Evolutionary conservation across 2,329 filamentous ascomycete species (phyloP).

Genomic region (Dactylellina leptospora): DNA sequence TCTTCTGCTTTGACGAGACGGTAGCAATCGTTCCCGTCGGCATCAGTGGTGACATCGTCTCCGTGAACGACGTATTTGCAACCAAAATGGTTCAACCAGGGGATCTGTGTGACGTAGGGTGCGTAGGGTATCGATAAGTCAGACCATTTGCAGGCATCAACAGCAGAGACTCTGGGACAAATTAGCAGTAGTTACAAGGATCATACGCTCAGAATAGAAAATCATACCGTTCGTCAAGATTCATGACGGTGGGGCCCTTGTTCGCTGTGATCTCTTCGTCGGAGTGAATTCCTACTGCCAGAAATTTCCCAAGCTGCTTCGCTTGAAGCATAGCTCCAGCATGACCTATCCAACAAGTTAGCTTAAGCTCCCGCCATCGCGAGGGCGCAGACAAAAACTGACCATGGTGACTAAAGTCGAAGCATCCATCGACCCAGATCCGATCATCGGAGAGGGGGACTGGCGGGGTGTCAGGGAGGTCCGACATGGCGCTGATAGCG

Average conservation of each 20-base stretch:
- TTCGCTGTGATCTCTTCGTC: constrained; percentile 95
- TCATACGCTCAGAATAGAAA: too few relatives aligned
- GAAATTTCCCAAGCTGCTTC: constrained; percentile 84
- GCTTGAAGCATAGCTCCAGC: constrained; percentile 97
- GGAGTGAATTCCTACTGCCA: constrained; percentile 92
- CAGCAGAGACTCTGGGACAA: constrained; percentile 78
- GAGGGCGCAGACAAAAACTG: not conserved
- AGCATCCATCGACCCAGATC: constrained; percentile 98
- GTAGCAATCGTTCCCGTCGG: constrained; percentile 93
- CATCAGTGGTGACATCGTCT: constrained; percentile 96
- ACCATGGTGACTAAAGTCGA: constrained; percentile 99
- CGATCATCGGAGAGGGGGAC: constrained; percentile 69
- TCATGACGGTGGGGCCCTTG: constrained; percentile 97
- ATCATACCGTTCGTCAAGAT: constrained; percentile 76
- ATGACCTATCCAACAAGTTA: constrained; percentile 71
- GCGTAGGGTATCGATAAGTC: constrained; percentile 83
- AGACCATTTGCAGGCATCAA: constrained; percentile 94
- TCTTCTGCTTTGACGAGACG: constrained; percentile 94
- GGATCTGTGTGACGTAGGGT: constrained; percentile 91
- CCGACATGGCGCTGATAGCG: constrained; percentile 22
- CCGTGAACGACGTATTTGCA: constrained; percentile 96
- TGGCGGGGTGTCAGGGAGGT: constrained; percentile 48
- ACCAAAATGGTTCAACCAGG: constrained; percentile 94
- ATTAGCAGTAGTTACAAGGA: too few relatives aligned
- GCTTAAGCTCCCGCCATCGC: not conserved